Evolutionary conservation across 371 early-diverging fungal species (phyloP).

Genomic region (Thermomucor indicae-seudaticae): DNA sequence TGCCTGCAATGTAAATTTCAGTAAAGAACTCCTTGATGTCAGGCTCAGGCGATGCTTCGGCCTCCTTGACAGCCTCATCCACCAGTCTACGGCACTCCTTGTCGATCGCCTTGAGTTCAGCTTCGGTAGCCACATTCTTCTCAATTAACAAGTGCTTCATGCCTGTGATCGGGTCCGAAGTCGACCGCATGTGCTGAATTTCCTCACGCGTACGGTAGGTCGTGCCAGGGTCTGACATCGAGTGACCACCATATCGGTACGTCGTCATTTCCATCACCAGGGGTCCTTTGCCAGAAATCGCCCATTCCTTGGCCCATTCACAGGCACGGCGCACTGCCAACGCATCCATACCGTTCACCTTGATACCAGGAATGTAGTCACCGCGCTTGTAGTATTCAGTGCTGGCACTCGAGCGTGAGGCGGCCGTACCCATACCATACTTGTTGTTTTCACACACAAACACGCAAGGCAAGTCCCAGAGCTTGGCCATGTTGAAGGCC

Average conservation of each 20-base stretch:
- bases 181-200: constrained; percentile 94
- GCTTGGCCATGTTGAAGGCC: constrained; percentile 99
- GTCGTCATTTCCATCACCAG: constrained; percentile 97
- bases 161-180: constrained; percentile 91
- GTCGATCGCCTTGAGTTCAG: constrained; percentile 89
- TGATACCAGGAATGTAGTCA: constrained; percentile 96
- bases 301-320: constrained; percentile 83
- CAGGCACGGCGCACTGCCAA: constrained; percentile 89
- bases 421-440: constrained; percentile 99
- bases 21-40: constrained; percentile 68
- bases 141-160: constrained; percentile 81
- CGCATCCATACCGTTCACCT: constrained; percentile 93
- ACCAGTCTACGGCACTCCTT: constrained; percentile 84
- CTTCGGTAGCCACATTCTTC: constrained; percentile 70
- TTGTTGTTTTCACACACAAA: constrained; percentile 99
- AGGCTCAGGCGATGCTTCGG: constrained; percentile 87
- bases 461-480: constrained; percentile 96
- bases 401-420: constrained; percentile 86
- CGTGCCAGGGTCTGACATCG: constrained; percentile 99
- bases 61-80: constrained; percentile 81
- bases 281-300: constrained; percentile 87
- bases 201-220: constrained; percentile 94
- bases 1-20: constrained; percentile 79
- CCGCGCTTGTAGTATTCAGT: constrained; percentile 96
- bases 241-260: constrained; percentile 99